Evolutionary conservation across 495 filamentous ascomycete genomes (phyloP).

Genomic region (Pyrenopolyporus hunteri): DNA sequence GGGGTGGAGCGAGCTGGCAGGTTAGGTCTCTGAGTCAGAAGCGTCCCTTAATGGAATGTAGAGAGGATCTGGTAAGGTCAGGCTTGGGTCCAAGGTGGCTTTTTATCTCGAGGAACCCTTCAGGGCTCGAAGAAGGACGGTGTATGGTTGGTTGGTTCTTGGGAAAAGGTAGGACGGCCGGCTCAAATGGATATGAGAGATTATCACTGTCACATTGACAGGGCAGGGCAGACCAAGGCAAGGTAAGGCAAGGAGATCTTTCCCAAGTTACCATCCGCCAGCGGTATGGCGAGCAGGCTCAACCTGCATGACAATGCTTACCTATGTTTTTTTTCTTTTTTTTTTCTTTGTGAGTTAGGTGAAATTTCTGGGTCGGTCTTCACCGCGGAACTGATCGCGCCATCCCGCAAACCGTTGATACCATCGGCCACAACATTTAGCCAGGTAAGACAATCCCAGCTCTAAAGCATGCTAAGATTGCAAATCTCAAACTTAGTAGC

Average conservation of each 20-base stretch:
- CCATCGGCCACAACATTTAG: conserved; percentile 37
- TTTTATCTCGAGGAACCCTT: conserved; percentile 20
- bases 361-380: conserved; percentile 27
- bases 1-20: not conserved
- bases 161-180: conserved; percentile 11
- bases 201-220: conserved; percentile 33
- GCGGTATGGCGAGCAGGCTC: conserved; percentile 38
- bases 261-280: conserved; percentile 32
- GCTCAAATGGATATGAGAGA: conserved; percentile 16
- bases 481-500: conserved; percentile 18
- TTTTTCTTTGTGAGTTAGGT: conserved; percentile 23
- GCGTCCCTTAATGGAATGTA: not conserved
- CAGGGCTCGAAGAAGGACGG: conserved; percentile 17
- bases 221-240: not conserved
- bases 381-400: conserved; percentile 39
- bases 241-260: conserved; percentile 19
- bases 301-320: conserved; percentile 33
- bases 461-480: conserved; percentile 19
- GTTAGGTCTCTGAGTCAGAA: not conserved
- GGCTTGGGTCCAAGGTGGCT: not conserved
- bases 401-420: conserved; percentile 42
- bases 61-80: not conserved
- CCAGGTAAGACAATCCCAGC: conserved; percentile 27
- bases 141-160: not conserved
- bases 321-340: too few species aligned